Evolutionary conservation across 129 eudicot species (phyloP).

Genomic region (Flaveria ramosissima): DNA sequence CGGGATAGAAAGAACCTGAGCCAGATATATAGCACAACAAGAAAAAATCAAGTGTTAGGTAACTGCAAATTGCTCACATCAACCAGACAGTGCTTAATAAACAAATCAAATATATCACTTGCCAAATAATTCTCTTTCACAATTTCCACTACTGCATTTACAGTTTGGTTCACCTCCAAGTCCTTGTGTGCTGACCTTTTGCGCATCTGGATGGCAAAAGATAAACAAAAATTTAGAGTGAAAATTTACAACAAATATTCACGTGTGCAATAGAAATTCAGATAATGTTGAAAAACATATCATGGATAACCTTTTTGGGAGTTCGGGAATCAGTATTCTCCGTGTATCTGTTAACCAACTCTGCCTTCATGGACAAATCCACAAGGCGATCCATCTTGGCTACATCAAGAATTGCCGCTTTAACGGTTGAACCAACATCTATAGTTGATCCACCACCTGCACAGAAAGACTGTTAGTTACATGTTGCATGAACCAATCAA

Average conservation of each 20-base stretch:
- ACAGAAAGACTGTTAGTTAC: constrained; percentile 18
- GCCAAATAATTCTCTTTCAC: constrained; percentile 88
- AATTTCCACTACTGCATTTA: constrained; percentile 78
- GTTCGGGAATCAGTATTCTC: constrained; percentile 37
- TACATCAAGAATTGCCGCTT: constrained; percentile 79
- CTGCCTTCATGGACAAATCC: constrained; percentile 81
- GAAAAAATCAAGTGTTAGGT: constrained; percentile 20
- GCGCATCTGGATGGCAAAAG: constrained; percentile 59
- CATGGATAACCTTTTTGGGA: constrained; percentile 53
- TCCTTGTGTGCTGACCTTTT: constrained; percentile 65
- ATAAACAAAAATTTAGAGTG: constrained; percentile 2
- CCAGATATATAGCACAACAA: constrained; percentile 3
- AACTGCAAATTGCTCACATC: constrained; percentile 3
- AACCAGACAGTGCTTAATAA: constrained; percentile 3
- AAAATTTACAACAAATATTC: not conserved
- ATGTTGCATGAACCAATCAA: not conserved
- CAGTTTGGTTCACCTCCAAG: constrained; percentile 72
- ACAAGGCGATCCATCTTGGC: constrained; percentile 80
- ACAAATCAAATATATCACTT: constrained; percentile 19
- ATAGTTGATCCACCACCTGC: constrained; percentile 66
- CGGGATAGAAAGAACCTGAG: constrained; percentile 87
- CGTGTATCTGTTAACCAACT: constrained; percentile 45
- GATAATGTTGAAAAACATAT: not conserved
- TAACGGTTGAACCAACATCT: constrained; percentile 57
- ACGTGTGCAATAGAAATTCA: not conserved